Conservation (phyloP, 108 stramenopile species). For the Mediolabrus comicus region DNA sequence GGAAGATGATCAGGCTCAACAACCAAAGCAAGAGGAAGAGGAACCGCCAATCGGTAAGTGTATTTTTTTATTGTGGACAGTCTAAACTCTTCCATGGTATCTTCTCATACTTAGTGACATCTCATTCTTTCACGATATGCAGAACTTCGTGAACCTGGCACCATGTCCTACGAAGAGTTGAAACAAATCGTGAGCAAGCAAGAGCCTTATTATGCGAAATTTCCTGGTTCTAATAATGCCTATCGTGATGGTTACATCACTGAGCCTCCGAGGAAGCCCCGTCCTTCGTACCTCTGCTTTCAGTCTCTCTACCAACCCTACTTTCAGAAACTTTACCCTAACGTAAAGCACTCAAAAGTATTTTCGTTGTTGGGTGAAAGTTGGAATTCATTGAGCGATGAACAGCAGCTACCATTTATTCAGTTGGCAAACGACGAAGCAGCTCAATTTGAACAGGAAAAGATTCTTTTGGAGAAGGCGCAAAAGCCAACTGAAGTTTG, state of each 20-base stretch:
- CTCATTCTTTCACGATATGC: constrained; percentile 6
- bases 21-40: constrained; percentile 26
- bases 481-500: constrained; percentile 83
- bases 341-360: constrained; percentile 60
- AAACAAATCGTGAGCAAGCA: constrained; percentile 57
- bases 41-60: constrained; percentile 5
- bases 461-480: constrained; percentile 69
- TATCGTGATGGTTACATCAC: constrained; percentile 88
- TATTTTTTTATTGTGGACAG: not conserved
- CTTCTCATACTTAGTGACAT: not conserved
- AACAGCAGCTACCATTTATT: constrained; percentile 69
- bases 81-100: not conserved
- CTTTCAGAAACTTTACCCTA: constrained; percentile 65
- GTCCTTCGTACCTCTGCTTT: constrained; percentile 84
- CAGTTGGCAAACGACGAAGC: constrained; percentile 77
- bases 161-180: constrained; percentile 57
- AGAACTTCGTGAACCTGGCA: constrained; percentile 65
- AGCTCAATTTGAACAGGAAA: constrained; percentile 70
- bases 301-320: constrained; percentile 71
- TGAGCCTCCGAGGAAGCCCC: constrained; percentile 85
- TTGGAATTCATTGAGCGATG: constrained; percentile 71
- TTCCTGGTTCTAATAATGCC: constrained; percentile 80
- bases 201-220: constrained; percentile 69
- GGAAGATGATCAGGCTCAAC: constrained; percentile 21
- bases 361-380: constrained; percentile 78